These are phyloP conservation scores for Phytophthora pisi DNA, from an alignment of 352 stramenopile species.

Conservation along the genomic window DNA sequence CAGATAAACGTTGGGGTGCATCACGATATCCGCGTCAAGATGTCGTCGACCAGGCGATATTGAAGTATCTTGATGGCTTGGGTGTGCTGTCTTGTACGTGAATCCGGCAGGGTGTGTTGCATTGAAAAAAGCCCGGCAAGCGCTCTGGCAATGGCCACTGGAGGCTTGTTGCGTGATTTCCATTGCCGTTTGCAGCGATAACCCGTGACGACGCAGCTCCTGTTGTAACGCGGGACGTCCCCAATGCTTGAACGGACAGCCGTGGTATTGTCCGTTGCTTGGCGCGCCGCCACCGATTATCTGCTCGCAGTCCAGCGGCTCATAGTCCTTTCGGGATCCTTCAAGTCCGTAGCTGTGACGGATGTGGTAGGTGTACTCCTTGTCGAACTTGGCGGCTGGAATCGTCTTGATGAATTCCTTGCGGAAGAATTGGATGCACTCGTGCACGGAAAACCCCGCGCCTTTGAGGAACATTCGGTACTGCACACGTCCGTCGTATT, in stretches of 20 bases:
- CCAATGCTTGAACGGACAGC: conserved; percentile 86
- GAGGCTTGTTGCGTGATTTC: conserved; percentile 43
- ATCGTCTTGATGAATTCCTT: conserved; percentile 72
- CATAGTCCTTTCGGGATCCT: conserved; percentile 76
- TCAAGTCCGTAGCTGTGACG: conserved; percentile 88
- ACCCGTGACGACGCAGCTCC: conserved; percentile 45
- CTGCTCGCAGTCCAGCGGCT: conserved; percentile 57
- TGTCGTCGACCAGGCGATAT: background rate
- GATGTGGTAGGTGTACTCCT: conserved; percentile 88
- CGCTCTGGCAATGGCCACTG: conserved; percentile 42
- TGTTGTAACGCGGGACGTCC: conserved; percentile 42
- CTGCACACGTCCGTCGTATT: conserved; percentile 86
- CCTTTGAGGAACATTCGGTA: conserved; percentile 89
- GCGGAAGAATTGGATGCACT: conserved; percentile 81
- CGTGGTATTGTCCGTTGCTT: conserved; percentile 75
- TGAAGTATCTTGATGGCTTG: conserved; percentile 6
- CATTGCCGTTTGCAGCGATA: conserved; percentile 21
- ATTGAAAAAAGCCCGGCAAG: conserved; percentile 61
- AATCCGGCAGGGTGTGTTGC: conserved; percentile 35
- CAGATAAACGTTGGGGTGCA: conserved; percentile 69
- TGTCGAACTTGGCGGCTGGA: conserved; percentile 70
- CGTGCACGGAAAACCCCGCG: conserved; percentile 75
- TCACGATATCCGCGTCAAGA: conserved; percentile 22
- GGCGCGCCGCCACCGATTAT: conserved; percentile 58
- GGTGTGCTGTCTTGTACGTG: background rate